Evolutionary conservation across 75 land plant genomes (phyloP).

Genomic region (Cupressus sempervirens): DNA sequence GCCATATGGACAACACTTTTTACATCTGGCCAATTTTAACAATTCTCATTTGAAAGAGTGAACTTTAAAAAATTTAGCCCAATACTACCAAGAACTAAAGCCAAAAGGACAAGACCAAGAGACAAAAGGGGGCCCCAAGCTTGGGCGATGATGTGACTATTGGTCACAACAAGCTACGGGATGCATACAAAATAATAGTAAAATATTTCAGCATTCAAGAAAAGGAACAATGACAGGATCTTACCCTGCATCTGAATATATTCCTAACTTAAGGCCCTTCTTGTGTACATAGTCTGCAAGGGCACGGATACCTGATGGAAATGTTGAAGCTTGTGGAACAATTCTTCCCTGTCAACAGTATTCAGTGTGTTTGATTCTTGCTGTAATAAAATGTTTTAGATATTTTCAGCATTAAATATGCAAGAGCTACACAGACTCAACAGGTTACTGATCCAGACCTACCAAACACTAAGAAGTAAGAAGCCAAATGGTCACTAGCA

Average conservation of each 20-base stretch:
- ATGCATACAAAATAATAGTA: neutral
- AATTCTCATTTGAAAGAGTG: too few relatives aligned
- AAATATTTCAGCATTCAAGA: neutral
- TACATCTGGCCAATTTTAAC: too few relatives aligned
- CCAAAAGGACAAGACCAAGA: too few relatives aligned
- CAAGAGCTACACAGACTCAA: neutral
- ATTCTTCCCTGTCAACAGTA: slow-evolving; percentile 23
- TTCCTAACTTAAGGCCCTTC: slow-evolving; percentile 51
- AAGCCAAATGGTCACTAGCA: neutral
- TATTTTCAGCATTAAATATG: neutral
- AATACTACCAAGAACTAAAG: too few relatives aligned
- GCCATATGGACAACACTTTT: too few relatives aligned
- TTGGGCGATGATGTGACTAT: too few relatives aligned
- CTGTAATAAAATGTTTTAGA: neutral
- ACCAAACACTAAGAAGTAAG: neutral
- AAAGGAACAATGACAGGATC: neutral
- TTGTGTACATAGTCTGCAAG: slow-evolving; percentile 55
- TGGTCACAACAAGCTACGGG: too few relatives aligned
- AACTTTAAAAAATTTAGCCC: too few relatives aligned
- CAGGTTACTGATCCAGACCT: neutral
- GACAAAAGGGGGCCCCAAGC: too few relatives aligned
- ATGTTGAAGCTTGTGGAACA: slow-evolving; percentile 26
- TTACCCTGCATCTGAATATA: slow-evolving; percentile 53
- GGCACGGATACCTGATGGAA: slow-evolving; percentile 54
- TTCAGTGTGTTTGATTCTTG: neutral